Conservation (phyloP, 2,329 filamentous ascomycete species). For the Fusarium newnesense region DNA sequence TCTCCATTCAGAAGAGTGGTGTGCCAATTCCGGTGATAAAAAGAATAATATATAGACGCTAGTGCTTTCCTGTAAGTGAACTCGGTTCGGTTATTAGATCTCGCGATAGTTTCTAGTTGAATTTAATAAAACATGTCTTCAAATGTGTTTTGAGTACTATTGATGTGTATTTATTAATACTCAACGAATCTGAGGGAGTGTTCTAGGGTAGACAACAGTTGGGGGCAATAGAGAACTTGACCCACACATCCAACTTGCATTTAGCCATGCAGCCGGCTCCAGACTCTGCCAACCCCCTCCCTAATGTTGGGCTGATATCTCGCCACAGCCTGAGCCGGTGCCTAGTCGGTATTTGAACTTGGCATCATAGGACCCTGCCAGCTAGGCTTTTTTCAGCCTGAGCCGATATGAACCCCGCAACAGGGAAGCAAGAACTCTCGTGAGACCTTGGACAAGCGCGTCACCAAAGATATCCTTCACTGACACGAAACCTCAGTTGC, state of each 20-base stretch:
- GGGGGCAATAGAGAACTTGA: neutral
- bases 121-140: too few species aligned
- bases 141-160: too few species aligned
- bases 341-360: neutral
- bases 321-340: neutral
- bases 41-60: neutral
- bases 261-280: neutral
- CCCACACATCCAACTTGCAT: neutral
- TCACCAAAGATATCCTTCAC: neutral
- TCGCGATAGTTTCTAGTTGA: too few species aligned
- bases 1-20: neutral
- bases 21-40: neutral
- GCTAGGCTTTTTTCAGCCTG: fast-evolving
- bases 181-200: too few species aligned
- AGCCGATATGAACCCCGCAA: neutral
- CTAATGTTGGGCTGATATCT: neutral
- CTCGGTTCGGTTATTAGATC: too few species aligned
- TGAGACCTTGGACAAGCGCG: neutral
- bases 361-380: fast-evolving
- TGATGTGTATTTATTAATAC: too few species aligned
- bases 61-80: too few species aligned
- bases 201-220: neutral
- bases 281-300: neutral
- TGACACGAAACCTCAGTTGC: neutral
- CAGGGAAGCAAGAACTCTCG: conserved; percentile 4